These are phyloP conservation scores for Globisporangium okanoganense DNA, from an alignment of 352 stramenopile species.

Conservation along the genomic window DNA sequence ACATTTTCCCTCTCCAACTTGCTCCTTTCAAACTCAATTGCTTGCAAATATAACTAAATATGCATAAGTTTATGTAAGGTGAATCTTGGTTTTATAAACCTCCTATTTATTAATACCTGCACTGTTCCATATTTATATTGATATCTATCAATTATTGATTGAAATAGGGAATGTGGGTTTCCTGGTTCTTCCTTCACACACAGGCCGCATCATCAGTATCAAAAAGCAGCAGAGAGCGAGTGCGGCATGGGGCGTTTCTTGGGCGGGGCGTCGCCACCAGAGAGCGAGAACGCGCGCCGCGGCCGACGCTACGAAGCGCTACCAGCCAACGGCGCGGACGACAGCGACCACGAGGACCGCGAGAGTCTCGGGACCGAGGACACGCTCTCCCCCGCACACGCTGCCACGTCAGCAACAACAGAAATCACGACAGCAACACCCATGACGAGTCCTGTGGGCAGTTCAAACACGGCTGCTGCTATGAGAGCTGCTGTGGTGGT, in stretches of 20 bases:
- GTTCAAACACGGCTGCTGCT: background rate
- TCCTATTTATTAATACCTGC: background rate
- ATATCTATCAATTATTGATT: background rate
- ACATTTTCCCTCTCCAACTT: background rate
- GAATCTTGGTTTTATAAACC: too few species aligned
- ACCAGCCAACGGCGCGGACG: constrained; percentile 34
- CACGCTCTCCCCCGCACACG: background rate
- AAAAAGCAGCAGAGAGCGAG: background rate
- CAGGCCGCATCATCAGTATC: background rate
- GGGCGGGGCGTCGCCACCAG: constrained; percentile 27
- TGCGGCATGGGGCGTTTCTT: constrained; percentile 56
- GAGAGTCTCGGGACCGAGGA: constrained; percentile 23
- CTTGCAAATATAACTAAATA: too few species aligned
- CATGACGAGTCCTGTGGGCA: constrained; percentile 6
- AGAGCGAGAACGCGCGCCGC: constrained; percentile 26
- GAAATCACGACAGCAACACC: background rate
- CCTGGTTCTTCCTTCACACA: background rate
- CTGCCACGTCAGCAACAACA: constrained; percentile 14
- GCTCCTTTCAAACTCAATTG: background rate
- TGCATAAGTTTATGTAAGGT: too few species aligned
- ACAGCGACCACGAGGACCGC: constrained; percentile 15
- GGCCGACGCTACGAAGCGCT: constrained; percentile 57
- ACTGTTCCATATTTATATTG: background rate
- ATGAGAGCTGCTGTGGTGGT: background rate
- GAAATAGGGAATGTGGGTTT: background rate